A percentile compares a stretch with the other conserved stretches of the same genome.
These are phyloP conservation scores for Penicillium robsamsonii DNA, from an alignment of 495 filamentous ascomycete genomes.

Conservation along the genomic window DNA sequence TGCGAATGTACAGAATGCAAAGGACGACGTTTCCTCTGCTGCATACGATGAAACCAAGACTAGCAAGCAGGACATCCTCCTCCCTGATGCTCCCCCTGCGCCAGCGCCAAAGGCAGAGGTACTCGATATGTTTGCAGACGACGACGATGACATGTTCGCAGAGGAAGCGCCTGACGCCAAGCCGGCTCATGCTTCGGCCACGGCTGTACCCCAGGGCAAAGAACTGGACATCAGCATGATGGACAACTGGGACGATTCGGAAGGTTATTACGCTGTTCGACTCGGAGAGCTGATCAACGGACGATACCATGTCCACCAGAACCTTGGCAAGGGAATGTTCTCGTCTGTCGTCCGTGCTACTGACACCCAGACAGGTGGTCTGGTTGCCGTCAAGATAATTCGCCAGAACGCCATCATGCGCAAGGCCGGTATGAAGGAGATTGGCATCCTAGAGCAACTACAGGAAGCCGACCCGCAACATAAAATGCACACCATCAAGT, in stretches of 20 bases:
- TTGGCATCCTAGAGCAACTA: slow-evolving; percentile 83
- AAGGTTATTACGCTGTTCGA: slow-evolving; percentile 93
- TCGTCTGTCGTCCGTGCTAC: slow-evolving; percentile 90
- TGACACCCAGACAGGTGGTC: slow-evolving; percentile 66
- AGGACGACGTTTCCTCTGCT: slow-evolving; percentile 55
- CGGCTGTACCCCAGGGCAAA: slow-evolving; percentile 54
- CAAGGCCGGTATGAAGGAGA: slow-evolving; percentile 93
- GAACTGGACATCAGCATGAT: slow-evolving; percentile 78
- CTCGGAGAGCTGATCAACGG: slow-evolving; percentile 84
- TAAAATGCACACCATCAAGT: slow-evolving; percentile 87
- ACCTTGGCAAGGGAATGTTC: slow-evolving; percentile 94
- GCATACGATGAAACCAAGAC: slow-evolving; percentile 61
- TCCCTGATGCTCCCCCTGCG: slow-evolving; percentile 43
- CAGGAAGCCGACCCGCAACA: slow-evolving; percentile 80
- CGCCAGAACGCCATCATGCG: slow-evolving; percentile 89
- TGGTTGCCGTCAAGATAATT: slow-evolving; percentile 91
- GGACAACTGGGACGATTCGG: slow-evolving; percentile 89
- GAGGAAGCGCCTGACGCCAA: slow-evolving; percentile 52
- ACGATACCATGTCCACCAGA: slow-evolving; percentile 81
- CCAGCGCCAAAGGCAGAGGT: slow-evolving; percentile 49
- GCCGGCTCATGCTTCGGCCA: slow-evolving; percentile 42
- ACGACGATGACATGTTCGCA: slow-evolving; percentile 87
- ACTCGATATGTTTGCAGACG: slow-evolving; percentile 96
- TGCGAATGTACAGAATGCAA: slow-evolving; percentile 54
- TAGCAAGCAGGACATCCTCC: slow-evolving; percentile 54